phyloP scores from a whole-genome alignment of 2,329 filamentous ascomycete species.

The Colletotrichum sp. region DNA sequence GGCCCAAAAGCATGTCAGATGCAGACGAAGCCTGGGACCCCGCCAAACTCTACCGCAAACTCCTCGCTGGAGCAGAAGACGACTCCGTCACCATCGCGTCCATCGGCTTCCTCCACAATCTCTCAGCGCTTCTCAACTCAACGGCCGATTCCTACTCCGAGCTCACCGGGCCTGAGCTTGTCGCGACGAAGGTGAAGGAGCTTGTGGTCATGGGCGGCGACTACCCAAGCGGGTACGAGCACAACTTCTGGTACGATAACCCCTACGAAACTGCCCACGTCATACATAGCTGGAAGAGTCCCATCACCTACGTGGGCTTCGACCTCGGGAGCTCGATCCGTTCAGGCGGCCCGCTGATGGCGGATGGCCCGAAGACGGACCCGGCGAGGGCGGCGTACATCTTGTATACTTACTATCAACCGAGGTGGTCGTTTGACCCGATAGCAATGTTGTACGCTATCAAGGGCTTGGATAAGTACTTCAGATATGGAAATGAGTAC shows the following conservation, averaged over 20 bases:
- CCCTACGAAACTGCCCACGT: conserved; percentile 44
- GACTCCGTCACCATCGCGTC: conserved; percentile 48
- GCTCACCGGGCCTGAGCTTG: conserved; percentile 43
- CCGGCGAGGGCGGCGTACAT: conserved; percentile 42
- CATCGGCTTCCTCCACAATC: conserved; percentile 51
- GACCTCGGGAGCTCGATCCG: conserved; percentile 46
- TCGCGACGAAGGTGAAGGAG: conserved; percentile 45
- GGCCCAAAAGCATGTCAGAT: conserved; percentile 37
- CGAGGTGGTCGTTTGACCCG: conserved; percentile 45
- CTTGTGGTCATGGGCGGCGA: conserved; percentile 9
- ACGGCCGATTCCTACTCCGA: conserved; percentile 41
- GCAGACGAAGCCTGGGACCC: conserved; percentile 44
- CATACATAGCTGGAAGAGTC: conserved; percentile 46
- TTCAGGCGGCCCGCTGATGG: conserved; percentile 41
- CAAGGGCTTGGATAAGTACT: conserved; percentile 36
- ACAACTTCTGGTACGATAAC: conserved; percentile 52
- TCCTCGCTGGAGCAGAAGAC: conserved; percentile 42
- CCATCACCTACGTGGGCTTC: conserved; percentile 44
- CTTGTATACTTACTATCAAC: conserved; percentile 40
- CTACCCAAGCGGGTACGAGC: conserved; percentile 52
- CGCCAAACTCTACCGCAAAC: conserved; percentile 48
- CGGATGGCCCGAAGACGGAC: conserved; percentile 32
- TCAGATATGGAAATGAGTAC: conserved; percentile 38
- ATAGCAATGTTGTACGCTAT: conserved; percentile 45
- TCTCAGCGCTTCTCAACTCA: conserved; percentile 52